Evolutionary conservation across 306 rosid species (phyloP).

Genomic region (Vicia sativa): DNA sequence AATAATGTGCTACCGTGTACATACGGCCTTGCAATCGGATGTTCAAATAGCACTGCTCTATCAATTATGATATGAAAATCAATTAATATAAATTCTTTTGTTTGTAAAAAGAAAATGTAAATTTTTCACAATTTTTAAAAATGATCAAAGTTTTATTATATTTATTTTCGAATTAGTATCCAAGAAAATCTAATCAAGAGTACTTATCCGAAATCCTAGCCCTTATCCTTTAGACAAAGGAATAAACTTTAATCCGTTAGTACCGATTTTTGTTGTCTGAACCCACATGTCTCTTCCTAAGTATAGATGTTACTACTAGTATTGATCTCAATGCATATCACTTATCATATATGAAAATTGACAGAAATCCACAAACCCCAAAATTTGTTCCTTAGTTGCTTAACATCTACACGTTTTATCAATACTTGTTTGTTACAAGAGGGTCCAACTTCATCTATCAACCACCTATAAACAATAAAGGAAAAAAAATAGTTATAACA

Average conservation of each 20-base stretch:
- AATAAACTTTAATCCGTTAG: background rate
- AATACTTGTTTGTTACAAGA: background rate
- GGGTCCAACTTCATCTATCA: slow-evolving; percentile 40
- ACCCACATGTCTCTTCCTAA: background rate
- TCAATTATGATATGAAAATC: no score
- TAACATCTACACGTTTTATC: background rate
- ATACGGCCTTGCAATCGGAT: no score
- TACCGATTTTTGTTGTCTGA: background rate
- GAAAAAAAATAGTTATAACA: no score
- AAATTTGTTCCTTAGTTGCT: background rate
- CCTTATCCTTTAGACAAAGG: background rate
- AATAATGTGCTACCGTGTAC: no score
- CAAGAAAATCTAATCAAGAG: background rate
- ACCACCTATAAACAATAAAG: slow-evolving; percentile 21
- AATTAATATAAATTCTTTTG: no score
- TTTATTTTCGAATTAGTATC: background rate
- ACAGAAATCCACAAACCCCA: slow-evolving; percentile 32
- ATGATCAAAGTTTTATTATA: background rate
- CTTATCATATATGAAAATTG: slow-evolving; percentile 29
- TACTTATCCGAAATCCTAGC: background rate
- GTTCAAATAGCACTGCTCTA: no score
- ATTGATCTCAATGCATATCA: slow-evolving; percentile 3
- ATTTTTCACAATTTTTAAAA: background rate
- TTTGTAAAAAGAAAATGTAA: no score
- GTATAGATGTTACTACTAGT: background rate